Evolutionary conservation across 139 green algal genomes (phyloP), one percentile per base, ranked within the genome.

Genomic region (Haematococcus sp.): DNA sequence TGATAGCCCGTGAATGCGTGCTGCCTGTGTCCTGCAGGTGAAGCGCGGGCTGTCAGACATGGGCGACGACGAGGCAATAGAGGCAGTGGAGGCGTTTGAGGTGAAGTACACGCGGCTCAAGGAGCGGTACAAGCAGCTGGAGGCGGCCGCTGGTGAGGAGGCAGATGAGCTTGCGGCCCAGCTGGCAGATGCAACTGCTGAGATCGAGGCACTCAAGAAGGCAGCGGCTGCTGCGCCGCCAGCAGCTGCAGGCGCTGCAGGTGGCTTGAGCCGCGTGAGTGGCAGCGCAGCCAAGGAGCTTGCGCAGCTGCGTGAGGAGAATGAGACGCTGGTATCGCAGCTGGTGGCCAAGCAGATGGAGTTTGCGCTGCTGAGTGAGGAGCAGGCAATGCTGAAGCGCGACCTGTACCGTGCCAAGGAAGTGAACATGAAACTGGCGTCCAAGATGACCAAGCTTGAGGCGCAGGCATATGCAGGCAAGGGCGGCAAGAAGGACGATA

Each of bases 381-480:
- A 56, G 15, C 74, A 80, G 34, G 72, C 54, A 25, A 83, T 85
- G 13, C 16, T 78, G 15, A 55, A 44, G 22, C 61, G 76, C 27
- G 82, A 90, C 54, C 74, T 90, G 44, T 74, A 77, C 63, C 81
- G 81, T 27, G 63, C 80, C 23, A 78, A 70, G n/a, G 85, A 90
- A 61, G 81, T 81, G 27, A 90, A 90, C 82, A 70, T 88, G 66
- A 83, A 85, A 74, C 68, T 90, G 33, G 85, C 85, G 9, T 74
- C 75, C 59, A 90, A 88, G 70, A 80, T 87, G 63, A 90, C 85
- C 1, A 86, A 79, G 32, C 59, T 90, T 28, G 85, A 90, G 46
- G 79, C 82, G 30, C 74, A 83, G 54, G 66, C 80, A 23, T 84
- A 83, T 63, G 63, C 33, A 31, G 17, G 25, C 23, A 65, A 60